Evolutionary conservation across 306 rosid species (phyloP).

Genomic region (Cucurbita pepo): DNA sequence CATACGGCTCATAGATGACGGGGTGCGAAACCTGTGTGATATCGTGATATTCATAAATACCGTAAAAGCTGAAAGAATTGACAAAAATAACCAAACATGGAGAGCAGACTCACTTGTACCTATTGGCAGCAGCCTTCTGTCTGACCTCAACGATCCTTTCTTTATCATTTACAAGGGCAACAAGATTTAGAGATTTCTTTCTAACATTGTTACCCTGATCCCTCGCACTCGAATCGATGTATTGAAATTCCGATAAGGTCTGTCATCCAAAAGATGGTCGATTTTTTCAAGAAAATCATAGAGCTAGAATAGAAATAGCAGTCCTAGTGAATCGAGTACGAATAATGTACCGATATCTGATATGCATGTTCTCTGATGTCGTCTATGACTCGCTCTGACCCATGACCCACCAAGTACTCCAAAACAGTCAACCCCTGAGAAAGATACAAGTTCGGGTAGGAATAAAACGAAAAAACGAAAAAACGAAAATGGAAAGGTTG

Average conservation of each 20-base stretch:
- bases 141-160: conserved; percentile 74
- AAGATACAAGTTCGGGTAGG: neutral
- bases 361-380: conserved; percentile 90
- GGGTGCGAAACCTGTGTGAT: conserved; percentile 55
- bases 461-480: neutral
- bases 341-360: conserved; percentile 77
- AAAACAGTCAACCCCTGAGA: conserved; percentile 73
- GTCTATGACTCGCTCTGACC: conserved; percentile 88
- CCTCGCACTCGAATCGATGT: conserved; percentile 81
- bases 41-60: conserved; percentile 5
- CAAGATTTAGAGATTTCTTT: conserved; percentile 73
- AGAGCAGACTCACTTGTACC: conserved; percentile 52
- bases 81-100: neutral
- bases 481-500: neutral
- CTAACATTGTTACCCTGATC: conserved; percentile 91
- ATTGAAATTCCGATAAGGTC: conserved; percentile 69
- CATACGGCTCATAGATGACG: conserved; percentile 55
- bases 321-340: neutral
- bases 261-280: conserved; percentile 12
- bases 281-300: conserved; percentile 1
- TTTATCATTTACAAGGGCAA: conserved; percentile 73
- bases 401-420: conserved; percentile 90
- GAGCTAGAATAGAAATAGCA: neutral
- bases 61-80: neutral
- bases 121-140: conserved; percentile 77